Conservation (phyloP, 345 rosid species). For the Populus davidiana region DNA sequence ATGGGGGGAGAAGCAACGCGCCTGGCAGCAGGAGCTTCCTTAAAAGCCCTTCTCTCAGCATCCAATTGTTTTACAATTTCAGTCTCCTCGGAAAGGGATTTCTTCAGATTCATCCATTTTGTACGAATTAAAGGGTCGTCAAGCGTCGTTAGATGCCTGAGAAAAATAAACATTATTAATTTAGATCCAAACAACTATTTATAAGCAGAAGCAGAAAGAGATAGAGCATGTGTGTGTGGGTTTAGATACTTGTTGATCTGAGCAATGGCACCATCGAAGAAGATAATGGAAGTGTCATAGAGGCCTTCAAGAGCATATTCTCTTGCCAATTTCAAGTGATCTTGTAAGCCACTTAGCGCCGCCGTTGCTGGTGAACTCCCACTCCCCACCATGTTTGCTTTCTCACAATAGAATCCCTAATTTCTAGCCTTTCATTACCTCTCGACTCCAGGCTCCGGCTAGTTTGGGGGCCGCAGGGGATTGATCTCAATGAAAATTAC, state of each 20-base stretch:
- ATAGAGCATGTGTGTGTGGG: background rate
- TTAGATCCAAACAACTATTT: too few relatives aligned
- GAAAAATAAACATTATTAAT: background rate
- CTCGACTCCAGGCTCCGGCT: background rate
- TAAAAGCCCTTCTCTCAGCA: slow-evolving; percentile 87
- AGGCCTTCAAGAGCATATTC: slow-evolving; percentile 95
- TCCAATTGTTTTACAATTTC: slow-evolving; percentile 93
- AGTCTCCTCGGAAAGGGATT: slow-evolving; percentile 80
- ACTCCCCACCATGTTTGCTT: slow-evolving; percentile 19
- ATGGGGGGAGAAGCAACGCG: slow-evolving; percentile 88
- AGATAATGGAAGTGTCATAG: slow-evolving; percentile 88
- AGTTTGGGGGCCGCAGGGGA: background rate
- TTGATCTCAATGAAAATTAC: background rate
- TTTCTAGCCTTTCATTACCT: background rate
- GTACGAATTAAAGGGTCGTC: slow-evolving; percentile 78
- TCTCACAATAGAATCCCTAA: background rate
- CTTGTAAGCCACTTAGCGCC: slow-evolving; percentile 60
- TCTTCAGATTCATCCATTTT: slow-evolving; percentile 96
- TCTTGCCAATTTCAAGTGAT: slow-evolving; percentile 91
- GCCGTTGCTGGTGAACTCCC: slow-evolving; percentile 41
- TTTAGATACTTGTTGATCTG: slow-evolving; percentile 66
- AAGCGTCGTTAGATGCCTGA: slow-evolving; percentile 74
- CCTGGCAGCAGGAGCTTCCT: slow-evolving; percentile 64
- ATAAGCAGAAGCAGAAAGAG: too few relatives aligned
- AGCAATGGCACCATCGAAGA: slow-evolving; percentile 89